phyloP scores from a whole-genome alignment of 1,284 basidiomycete species.

The Blastosporella zonata region DNA sequence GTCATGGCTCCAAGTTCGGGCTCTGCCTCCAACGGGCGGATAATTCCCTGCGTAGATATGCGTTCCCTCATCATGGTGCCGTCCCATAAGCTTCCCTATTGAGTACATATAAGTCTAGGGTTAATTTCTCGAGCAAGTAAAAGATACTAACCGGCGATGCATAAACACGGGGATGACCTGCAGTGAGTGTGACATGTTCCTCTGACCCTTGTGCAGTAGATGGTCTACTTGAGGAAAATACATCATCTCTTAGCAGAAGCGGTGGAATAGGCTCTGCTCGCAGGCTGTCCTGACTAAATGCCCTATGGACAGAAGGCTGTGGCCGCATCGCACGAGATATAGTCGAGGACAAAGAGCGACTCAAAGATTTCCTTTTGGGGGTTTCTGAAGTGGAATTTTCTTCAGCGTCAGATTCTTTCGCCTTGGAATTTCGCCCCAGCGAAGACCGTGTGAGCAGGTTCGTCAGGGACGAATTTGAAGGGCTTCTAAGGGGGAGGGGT shows the following conservation, averaged over 20 bases:
- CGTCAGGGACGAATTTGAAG: conserved; percentile 13
- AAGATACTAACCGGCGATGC: conserved; percentile 40
- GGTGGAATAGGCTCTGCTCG: background rate
- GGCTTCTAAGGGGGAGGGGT: conserved; percentile 29
- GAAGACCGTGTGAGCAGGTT: conserved; percentile 11
- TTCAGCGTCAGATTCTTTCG: conserved; percentile 3
- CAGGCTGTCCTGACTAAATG: conserved; percentile 1
- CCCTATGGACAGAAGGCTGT: conserved; percentile 8
- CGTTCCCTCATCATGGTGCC: conserved; percentile 81
- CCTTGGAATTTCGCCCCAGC: background rate
- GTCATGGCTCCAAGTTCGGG: conserved; percentile 64
- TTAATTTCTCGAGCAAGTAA: background rate
- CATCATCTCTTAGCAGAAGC: conserved; percentile 2
- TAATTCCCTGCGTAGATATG: conserved; percentile 73
- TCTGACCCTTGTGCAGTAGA: conserved; percentile 14
- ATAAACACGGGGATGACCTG: conserved; percentile 68
- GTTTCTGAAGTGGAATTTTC: conserved; percentile 3
- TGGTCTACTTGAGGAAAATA: conserved; percentile 25
- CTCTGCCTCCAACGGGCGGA: conserved; percentile 77
- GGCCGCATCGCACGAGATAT: conserved; percentile 14
- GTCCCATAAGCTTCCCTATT: conserved; percentile 33
- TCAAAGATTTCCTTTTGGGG: conserved; percentile 6
- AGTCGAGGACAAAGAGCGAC: conserved; percentile 16
- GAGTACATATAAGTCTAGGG: background rate
- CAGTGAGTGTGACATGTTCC: conserved; percentile 37